Evolutionary conservation across 768 basidiomycete genomes (phyloP), one percentile per base, ranked within the genome.

Genomic region (Auriscalpium orientale): DNA sequence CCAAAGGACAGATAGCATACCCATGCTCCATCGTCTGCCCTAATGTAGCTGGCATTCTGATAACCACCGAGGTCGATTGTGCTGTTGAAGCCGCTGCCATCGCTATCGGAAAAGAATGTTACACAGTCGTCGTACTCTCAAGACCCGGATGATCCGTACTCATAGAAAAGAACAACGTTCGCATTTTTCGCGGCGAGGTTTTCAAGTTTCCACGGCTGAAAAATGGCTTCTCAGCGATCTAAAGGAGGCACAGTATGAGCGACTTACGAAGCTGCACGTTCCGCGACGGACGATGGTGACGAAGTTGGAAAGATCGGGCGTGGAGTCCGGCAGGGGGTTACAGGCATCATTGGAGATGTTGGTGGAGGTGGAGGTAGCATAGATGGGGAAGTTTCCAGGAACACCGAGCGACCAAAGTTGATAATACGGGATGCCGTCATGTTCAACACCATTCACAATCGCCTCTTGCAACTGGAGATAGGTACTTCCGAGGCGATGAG

Each of bases 281-380:
- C 85, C 86, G 33, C 82, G 72, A 21, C 80, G 77, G 44, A 87
- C 72, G 33, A 89, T 64, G 12, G 81, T 77, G 13, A 87, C 64
- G 54, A 76, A 80, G 15, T 66, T 64, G 2, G 77, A 76, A 2
- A 88, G 72, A 65, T 87, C 78, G 4, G 80, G 79, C 0, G 79
- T 79, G 36, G 62, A 67, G 54, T 72, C 76, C 3, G 84, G 79
- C 0, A 85, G 71, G 2, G 80, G 72, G 50, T 75, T 65, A 68
- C 87, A 90, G 0, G 81, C 84, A 60, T 85, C 83, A 62, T 80
- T 74, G 1, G 67, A 68, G 33, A 80, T 70, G 5, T 77, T 76
- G 2, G 78, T 75, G 59, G 83, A 74, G 15, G 72, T 80, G 11
- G 81, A 83, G 8, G 78, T 78, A n/a, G 80, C 82, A 55, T 77